A percentile compares a stretch with the other conserved stretches of the same genome.
Evolutionary conservation across 2,329 filamentous ascomycete genomes (phyloP).

Genomic region (Scedosporium dehoogii): DNA sequence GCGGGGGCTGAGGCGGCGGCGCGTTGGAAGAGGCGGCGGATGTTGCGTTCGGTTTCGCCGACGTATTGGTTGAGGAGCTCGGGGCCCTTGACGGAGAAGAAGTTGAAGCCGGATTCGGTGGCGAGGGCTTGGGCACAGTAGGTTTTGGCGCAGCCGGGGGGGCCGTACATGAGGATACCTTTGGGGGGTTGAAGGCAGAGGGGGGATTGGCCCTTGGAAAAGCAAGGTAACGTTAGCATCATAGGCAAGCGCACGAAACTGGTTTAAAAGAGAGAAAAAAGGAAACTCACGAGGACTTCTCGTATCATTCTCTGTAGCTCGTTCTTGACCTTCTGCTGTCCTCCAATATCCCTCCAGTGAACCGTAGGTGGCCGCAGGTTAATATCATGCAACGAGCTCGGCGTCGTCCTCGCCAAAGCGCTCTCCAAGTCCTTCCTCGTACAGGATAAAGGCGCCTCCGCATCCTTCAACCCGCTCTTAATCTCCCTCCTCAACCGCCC

Average conservation of each 20-base stretch:
- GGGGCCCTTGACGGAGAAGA: conserved; percentile 87
- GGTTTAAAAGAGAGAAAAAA: conserved; percentile 7
- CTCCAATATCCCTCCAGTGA: conserved; percentile 79
- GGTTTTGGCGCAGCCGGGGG: conserved; percentile 91
- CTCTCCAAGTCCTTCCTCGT: conserved; percentile 43
- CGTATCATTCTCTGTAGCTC: conserved; percentile 42
- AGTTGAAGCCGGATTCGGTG: conserved; percentile 84
- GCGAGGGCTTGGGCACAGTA: conserved; percentile 85
- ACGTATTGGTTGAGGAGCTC: conserved; percentile 96
- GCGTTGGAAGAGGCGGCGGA: conserved; percentile 77
- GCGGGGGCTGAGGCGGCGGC: conserved; percentile 78
- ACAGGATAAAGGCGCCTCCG: conserved; percentile 13
- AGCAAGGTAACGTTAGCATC: too few relatives aligned
- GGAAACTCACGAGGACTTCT: conserved; percentile 21
- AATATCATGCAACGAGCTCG: conserved; percentile 81
- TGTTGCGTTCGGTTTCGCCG: conserved; percentile 79
- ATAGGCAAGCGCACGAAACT: too few relatives aligned
- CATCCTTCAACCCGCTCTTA: background rate
- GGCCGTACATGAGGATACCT: conserved; percentile 81
- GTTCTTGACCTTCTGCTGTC: conserved; percentile 66
- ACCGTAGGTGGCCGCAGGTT: conserved; percentile 82
- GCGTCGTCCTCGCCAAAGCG: conserved; percentile 60
- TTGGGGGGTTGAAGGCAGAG: conserved; percentile 54
- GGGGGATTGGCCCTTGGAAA: conserved; percentile 18
- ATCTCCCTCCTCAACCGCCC: conserved; percentile 14